These are phyloP conservation scores for Sicyos edulis DNA, from an alignment of 306 rosid genomes.

Conservation along the genomic window DNA sequence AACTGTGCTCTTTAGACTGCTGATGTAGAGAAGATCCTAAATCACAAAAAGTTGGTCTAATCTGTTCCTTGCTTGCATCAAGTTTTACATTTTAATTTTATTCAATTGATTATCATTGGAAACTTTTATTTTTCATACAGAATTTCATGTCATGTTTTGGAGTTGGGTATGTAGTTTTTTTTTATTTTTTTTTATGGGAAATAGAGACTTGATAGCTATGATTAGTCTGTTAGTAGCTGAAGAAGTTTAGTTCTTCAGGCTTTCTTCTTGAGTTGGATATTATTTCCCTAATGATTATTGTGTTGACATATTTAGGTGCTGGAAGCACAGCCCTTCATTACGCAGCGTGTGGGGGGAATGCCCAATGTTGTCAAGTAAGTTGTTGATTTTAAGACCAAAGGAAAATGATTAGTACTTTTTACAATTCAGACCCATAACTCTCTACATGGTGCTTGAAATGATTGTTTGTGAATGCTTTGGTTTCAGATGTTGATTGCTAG, in stretches of 20 bases:
- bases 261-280: neutral
- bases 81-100: neutral
- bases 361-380: constrained; percentile 84
- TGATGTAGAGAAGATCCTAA: neutral
- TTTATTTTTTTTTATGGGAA: no score
- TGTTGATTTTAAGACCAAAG: constrained; percentile 14
- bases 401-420: neutral
- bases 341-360: constrained; percentile 96
- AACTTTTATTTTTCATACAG: neutral
- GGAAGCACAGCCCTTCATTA: constrained; percentile 97
- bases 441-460: neutral
- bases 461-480: constrained; percentile 24
- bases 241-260: neutral
- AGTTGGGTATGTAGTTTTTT: neutral
- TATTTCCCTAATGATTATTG: neutral
- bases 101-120: no score
- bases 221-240: neutral
- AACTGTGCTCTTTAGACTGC: neutral
- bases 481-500: constrained; percentile 79
- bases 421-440: constrained; percentile 17
- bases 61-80: neutral
- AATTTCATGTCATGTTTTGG: neutral
- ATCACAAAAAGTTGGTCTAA: neutral
- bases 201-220: no score
- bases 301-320: constrained; percentile 45